A percentile compares a stretch with the other conserved stretches of the same genome.
Conservation (phyloP, 208 protist species). For the Wallacemonas sp. region DNA sequence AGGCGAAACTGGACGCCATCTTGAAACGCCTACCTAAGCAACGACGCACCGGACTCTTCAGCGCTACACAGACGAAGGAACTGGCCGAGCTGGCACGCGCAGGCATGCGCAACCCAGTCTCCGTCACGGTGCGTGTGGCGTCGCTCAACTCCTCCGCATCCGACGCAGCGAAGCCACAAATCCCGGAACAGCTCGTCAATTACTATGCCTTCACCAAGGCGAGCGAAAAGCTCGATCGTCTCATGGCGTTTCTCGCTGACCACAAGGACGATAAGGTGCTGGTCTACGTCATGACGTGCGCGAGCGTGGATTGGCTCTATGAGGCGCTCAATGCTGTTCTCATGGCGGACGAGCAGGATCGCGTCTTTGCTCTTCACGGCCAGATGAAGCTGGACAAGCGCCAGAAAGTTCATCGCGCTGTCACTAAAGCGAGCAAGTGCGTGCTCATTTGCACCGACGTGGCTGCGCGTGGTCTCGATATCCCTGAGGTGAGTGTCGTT, state of each 20-base stretch:
- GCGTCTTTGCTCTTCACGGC: constrained; percentile 88
- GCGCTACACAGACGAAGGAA: constrained; percentile 93
- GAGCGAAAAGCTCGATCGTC: constrained; percentile 87
- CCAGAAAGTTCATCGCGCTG: constrained; percentile 73
- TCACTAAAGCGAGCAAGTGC: constrained; percentile 54
- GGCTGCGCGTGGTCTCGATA: constrained; percentile 95
- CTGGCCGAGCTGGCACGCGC: constrained; percentile 85
- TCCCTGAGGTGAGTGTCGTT: constrained; percentile 95
- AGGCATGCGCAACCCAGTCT: constrained; percentile 91
- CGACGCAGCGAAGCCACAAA: constrained; percentile 73
- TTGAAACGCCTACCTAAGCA: constrained; percentile 90
- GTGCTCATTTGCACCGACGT: constrained; percentile 97
- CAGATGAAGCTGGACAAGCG: constrained; percentile 92
- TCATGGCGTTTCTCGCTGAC: constrained; percentile 70
- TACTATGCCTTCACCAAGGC: constrained; percentile 79
- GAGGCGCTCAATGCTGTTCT: constrained; percentile 70
- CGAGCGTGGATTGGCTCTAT: constrained; percentile 90
- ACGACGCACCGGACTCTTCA: constrained; percentile 92
- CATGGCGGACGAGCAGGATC: constrained; percentile 44
- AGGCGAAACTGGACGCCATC: constrained; percentile 88
- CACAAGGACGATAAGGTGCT: constrained; percentile 83
- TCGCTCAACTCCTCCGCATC: constrained; percentile 42
- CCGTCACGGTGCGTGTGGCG: constrained; percentile 78
- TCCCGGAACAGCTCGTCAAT: constrained; percentile 87
- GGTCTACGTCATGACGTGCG: constrained; percentile 94